Evolutionary conservation across 176 grass and related monocot genomes (phyloP).

Genomic region (Musa itinerans): DNA sequence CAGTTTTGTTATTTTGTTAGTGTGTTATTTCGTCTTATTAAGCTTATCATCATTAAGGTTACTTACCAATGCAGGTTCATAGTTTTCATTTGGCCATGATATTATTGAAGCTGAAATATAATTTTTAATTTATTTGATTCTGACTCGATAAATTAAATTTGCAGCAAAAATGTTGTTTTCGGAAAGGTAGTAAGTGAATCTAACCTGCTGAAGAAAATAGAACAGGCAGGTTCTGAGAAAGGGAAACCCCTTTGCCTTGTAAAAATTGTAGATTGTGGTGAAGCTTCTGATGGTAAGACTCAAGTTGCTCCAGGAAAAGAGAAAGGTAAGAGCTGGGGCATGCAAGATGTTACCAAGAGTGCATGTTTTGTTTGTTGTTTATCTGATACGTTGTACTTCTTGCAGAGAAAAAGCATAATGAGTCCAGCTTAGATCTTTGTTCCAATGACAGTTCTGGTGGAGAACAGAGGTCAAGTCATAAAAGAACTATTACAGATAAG

Average conservation of each 20-base stretch:
- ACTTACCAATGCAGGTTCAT: neutral
- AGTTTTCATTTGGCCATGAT: neutral
- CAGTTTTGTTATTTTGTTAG: neutral
- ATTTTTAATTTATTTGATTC: conserved; percentile 4
- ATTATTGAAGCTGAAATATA: neutral
- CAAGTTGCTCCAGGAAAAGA: conserved; percentile 28
- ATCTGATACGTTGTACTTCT: conserved; percentile 3
- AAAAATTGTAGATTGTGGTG: conserved; percentile 73
- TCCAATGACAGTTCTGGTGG: conserved; percentile 25
- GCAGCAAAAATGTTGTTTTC: conserved; percentile 74
- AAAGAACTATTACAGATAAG: conserved; percentile 23
- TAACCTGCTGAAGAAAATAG: conserved; percentile 52
- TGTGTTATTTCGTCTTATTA: neutral
- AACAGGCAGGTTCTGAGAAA: conserved; percentile 31
- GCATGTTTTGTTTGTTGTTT: neutral
- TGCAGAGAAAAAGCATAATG: conserved; percentile 53
- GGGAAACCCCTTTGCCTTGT: conserved; percentile 39
- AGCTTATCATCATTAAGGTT: neutral
- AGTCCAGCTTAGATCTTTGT: neutral
- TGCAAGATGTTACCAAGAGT: neutral
- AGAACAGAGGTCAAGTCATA: conserved; percentile 26
- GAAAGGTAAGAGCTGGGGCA: conserved; percentile 34
- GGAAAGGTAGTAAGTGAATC: conserved; percentile 46
- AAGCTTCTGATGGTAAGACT: conserved; percentile 30
- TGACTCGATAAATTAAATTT: conserved; percentile 26